Conservation (phyloP, 192 early-diverging fungal species). For the Podila minutissima region DNA sequence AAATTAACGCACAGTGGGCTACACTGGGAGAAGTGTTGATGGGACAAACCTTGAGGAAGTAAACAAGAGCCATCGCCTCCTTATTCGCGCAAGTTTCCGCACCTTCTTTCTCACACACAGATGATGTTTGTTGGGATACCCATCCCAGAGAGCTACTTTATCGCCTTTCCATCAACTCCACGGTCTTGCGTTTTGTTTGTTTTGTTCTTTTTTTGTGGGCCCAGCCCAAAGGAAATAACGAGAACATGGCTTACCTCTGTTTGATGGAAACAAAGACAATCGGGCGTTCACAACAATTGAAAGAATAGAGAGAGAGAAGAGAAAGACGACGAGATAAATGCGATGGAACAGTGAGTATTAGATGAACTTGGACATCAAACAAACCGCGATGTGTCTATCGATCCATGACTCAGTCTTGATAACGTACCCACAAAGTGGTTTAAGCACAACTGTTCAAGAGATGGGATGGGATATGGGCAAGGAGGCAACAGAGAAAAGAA, state of each 20-base stretch:
- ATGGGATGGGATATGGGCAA: not conserved
- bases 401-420: not conserved
- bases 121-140: too few species aligned
- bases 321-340: not conserved
- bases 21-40: too few species aligned
- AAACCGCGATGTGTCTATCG: not conserved
- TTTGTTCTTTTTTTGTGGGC: too few species aligned
- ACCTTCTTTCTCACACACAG: too few species aligned
- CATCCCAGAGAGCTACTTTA: too few species aligned
- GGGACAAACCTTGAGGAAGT: too few species aligned
- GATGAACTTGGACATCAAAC: not conserved
- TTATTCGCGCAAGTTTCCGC: too few species aligned
- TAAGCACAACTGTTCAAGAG: not conserved
- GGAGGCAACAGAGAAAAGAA: not conserved
- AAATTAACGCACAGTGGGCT: too few species aligned
- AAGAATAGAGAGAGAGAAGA: not conserved
- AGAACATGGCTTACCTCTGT: constrained; percentile 1
- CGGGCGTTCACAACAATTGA: not conserved
- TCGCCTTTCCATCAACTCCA: not conserved
- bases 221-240: not conserved
- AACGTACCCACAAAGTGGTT: constrained; percentile 2
- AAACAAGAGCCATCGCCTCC: too few species aligned
- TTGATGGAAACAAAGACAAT: not conserved
- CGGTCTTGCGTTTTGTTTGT: not conserved
- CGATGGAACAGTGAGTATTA: too few species aligned